Evolutionary conservation across 2,329 filamentous ascomycete species (phyloP), one percentile per base, ranked within the genome.

Genomic region (Cercospora zeae-maydis): DNA sequence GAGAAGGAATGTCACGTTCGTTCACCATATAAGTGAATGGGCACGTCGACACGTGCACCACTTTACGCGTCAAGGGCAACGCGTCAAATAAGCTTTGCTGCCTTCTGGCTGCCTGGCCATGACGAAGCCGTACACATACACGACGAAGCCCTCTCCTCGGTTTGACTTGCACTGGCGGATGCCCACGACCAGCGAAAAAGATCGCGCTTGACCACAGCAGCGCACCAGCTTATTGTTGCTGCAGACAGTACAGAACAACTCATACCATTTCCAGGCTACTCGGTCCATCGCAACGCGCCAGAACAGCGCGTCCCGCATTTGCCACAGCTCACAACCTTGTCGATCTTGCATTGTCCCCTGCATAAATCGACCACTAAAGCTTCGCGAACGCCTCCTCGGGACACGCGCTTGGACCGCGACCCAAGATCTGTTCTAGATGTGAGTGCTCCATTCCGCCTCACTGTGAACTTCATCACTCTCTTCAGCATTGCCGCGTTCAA

Each of bases 351-450:
- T 37, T 39, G 34, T 57, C 54, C 54, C 54, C 54, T 57, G 54
- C 54, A 57, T 57, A 19, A 53, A 57, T 57, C 54, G 54, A 30
- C 54, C 54, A 42, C 54, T 57, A 27, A 56, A 53, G 49, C 27
- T 53, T 33, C 49, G 31, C 49, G 13, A 57, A 42, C 42, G 33
- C 54, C 34, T 33, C 21, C 54, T 45, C 34, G 36, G 27, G 14
- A 57, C 34, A 45, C 54, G 54, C 54, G 54, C 54, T 57, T 57
- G 54, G 36, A 45, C 54, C 54, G 54, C 54, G 54, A 39, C 36
- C 54, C 54, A 39, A 57, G 34, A 42, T 57, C 36, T 57, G 54
- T 30, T n/a, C n/a, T 39, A 57, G 34, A 45, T 57, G 21, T 57
- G 54, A 33, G 54, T 45, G 34, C 34, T 37, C 33, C 47, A n/a